Percentiles rank a stretch among this genome's conserved stretches.
phyloP scores from a whole-genome alignment of 1,139 yeast genomes.

The Candida buenavistaensis region DNA sequence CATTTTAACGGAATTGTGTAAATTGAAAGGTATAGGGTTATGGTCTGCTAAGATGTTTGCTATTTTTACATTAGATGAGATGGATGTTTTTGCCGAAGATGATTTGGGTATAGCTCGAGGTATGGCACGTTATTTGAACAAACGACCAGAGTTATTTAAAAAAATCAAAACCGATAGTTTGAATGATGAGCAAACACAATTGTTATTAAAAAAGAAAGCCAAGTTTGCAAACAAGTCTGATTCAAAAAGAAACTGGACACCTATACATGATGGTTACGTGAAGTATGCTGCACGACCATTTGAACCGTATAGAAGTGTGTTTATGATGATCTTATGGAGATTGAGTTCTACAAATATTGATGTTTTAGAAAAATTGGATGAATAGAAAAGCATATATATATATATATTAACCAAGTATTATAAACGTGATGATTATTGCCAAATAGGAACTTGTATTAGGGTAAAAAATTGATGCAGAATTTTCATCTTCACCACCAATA shows the following conservation, averaged over 20 bases:
- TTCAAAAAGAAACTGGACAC: slow-evolving; percentile 56
- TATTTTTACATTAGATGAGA: slow-evolving; percentile 62
- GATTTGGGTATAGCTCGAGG: slow-evolving; percentile 90
- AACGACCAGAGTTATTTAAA: slow-evolving; percentile 52
- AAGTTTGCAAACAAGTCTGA: slow-evolving; percentile 39
- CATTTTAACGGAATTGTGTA: slow-evolving; percentile 54
- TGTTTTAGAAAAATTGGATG: slow-evolving; percentile 29
- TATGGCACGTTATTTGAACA: slow-evolving; percentile 58
- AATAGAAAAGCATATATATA: slow-evolving; percentile 4
- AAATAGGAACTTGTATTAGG: slow-evolving; percentile 6
- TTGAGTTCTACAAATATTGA: slow-evolving; percentile 59
- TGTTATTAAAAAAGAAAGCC: slow-evolving; percentile 32
- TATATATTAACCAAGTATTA: slow-evolving; percentile 4
- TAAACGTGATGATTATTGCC: slow-evolving; percentile 8
- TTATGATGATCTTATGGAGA: slow-evolving; percentile 78
- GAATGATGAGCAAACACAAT: slow-evolving; percentile 28
- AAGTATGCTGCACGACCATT: slow-evolving; percentile 57
- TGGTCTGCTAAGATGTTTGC: slow-evolving; percentile 94
- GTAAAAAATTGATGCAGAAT: not conserved
- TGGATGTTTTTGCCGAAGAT: slow-evolving; percentile 72
- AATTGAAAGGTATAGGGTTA: slow-evolving; percentile 77
- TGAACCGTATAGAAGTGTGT: slow-evolving; percentile 65
- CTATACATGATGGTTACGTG: slow-evolving; percentile 59
- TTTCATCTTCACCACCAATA: slow-evolving; percentile 35
- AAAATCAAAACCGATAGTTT: slow-evolving; percentile 37